Conservation (phyloP, 2,329 filamentous ascomycete genomes). For the Monosporascus sp. region DNA sequence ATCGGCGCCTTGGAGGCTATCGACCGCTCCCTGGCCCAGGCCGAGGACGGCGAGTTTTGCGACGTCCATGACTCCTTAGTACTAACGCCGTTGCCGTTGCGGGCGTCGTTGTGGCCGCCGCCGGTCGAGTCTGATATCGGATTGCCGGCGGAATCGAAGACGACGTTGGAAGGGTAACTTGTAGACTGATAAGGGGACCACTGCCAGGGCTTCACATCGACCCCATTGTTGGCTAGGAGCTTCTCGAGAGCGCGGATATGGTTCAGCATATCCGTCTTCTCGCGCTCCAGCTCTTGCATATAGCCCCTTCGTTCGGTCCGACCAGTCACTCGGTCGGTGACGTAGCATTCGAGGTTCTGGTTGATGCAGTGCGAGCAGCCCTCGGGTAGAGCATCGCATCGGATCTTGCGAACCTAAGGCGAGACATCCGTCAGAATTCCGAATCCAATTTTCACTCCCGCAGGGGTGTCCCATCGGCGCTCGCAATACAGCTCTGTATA, state of each 20-base stretch:
- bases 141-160: slow-evolving; percentile 20
- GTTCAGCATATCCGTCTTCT: slow-evolving; percentile 61
- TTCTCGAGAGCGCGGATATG: slow-evolving; percentile 65
- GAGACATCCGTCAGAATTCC: slow-evolving; percentile 10
- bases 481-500: too few species aligned
- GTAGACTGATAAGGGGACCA: slow-evolving; percentile 24
- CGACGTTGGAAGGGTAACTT: slow-evolving; percentile 21
- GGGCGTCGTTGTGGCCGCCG: background rate
- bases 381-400: slow-evolving; percentile 74
- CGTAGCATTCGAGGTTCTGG: slow-evolving; percentile 72
- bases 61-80: slow-evolving; percentile 30
- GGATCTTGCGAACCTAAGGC: slow-evolving; percentile 68
- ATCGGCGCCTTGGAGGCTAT: slow-evolving; percentile 17
- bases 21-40: slow-evolving; percentile 26
- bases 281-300: slow-evolving; percentile 67
- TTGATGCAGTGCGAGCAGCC: slow-evolving; percentile 78
- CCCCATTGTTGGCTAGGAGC: slow-evolving; percentile 54
- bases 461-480: too few species aligned
- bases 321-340: slow-evolving; percentile 81
- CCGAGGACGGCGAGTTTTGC: slow-evolving; percentile 24
- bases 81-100: background rate
- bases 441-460: too few species aligned
- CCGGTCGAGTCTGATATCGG: slow-evolving; percentile 18
- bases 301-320: slow-evolving; percentile 75
- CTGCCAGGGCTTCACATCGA: slow-evolving; percentile 53